A percentile compares a stretch with the other conserved stretches of the same genome.
These are phyloP conservation scores for Aspergillus cejpii DNA, from an alignment of 2,329 filamentous ascomycete genomes.

Conservation along the genomic window DNA sequence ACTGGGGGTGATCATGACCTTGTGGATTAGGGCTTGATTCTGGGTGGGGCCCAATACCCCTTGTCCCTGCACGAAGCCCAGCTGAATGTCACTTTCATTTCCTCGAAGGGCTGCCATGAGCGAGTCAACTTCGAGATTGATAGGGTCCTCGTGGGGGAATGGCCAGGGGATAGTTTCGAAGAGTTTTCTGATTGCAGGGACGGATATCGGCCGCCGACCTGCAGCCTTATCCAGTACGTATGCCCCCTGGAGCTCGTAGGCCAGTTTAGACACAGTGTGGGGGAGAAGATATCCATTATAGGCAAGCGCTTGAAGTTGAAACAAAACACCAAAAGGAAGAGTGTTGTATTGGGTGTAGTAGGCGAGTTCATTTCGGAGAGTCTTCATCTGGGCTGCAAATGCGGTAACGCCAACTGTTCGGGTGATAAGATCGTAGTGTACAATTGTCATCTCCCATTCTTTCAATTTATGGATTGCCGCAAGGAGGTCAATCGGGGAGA, in stretches of 20 bases:
- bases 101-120: constrained; percentile 40
- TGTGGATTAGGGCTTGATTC: constrained; percentile 49
- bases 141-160: constrained; percentile 45
- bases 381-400: constrained; percentile 1
- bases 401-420: not conserved
- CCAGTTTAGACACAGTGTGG: constrained; percentile 42
- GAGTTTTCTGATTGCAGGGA: constrained; percentile 50
- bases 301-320: constrained; percentile 58
- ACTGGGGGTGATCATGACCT: constrained; percentile 54
- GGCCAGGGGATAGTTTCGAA: constrained; percentile 51
- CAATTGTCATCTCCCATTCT: constrained; percentile 20
- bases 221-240: constrained; percentile 22
- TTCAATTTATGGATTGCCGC: constrained; percentile 21
- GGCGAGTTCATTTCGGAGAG: constrained; percentile 32
- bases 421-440: constrained; percentile 8
- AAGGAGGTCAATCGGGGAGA: constrained; percentile 21
- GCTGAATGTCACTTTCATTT: constrained; percentile 35
- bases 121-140: constrained; percentile 32
- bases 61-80: constrained; percentile 15
- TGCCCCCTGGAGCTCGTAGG: constrained; percentile 38
- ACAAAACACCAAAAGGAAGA: constrained; percentile 51
- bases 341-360: constrained; percentile 23
- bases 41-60: constrained; percentile 14
- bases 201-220: constrained; percentile 41
- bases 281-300: constrained; percentile 59